Percentiles rank a stretch among this genome's conserved stretches.
Evolutionary conservation across 2,329 filamentous ascomycete species (phyloP).

Genomic region (Pseudogymnoascus sp.): DNA sequence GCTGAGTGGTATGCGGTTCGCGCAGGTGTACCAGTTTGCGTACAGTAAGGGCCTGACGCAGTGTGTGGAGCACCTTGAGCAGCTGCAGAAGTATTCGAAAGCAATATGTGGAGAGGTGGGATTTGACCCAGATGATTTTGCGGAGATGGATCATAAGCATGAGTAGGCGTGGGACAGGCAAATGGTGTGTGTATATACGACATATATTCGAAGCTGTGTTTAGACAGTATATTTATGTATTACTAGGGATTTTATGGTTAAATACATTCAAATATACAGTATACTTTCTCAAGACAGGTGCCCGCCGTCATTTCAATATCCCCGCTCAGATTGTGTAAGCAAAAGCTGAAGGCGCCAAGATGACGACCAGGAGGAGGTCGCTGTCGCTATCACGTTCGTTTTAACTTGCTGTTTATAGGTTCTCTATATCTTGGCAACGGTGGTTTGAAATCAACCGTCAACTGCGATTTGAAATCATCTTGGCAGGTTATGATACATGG

Average conservation of each 20-base stretch:
- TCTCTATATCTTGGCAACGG: background rate
- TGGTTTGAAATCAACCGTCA: background rate
- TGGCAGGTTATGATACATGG: background rate
- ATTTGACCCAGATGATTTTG: slow-evolving; percentile 20
- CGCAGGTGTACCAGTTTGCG: slow-evolving; percentile 48
- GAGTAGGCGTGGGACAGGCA: background rate
- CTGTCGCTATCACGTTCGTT: background rate
- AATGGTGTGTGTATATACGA: background rate
- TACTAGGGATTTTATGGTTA: background rate
- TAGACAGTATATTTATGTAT: background rate
- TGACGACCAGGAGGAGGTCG: background rate
- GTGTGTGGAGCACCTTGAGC: slow-evolving; percentile 44
- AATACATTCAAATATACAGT: background rate
- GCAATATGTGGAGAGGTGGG: slow-evolving; percentile 48
- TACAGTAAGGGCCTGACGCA: slow-evolving; percentile 46
- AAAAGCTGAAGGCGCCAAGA: background rate
- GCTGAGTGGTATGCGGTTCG: slow-evolving; percentile 37
- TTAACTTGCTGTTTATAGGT: background rate
- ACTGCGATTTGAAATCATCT: background rate
- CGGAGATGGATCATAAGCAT: background rate
- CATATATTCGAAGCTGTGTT: background rate
- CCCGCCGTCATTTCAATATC: too few relatives aligned
- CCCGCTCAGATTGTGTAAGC: background rate
- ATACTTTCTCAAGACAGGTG: too few relatives aligned
- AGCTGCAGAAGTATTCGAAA: slow-evolving; percentile 48